These are phyloP conservation scores for Cylindrotheca closterium DNA, from an alignment of 108 stramenopile species.

Conservation along the genomic window DNA sequence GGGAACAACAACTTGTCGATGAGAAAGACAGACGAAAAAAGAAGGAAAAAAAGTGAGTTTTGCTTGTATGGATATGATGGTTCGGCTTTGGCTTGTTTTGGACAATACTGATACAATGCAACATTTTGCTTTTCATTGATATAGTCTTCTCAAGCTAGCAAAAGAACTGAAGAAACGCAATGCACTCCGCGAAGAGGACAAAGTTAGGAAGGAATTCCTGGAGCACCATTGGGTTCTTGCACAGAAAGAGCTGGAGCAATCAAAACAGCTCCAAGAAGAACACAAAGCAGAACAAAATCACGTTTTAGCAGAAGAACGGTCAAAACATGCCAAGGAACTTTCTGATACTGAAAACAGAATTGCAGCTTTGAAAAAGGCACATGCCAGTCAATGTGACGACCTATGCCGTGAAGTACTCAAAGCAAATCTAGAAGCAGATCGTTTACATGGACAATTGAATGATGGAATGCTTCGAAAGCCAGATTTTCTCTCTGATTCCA, in stretches of 20 bases:
- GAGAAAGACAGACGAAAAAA: constrained; percentile 31
- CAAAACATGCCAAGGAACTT: neutral
- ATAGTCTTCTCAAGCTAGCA: constrained; percentile 20
- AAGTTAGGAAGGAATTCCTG: constrained; percentile 21
- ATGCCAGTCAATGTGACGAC: constrained; percentile 29
- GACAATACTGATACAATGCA: no score
- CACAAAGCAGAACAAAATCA: constrained; percentile 17
- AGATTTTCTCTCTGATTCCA: neutral
- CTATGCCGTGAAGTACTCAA: constrained; percentile 22
- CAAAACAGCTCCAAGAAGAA: constrained; percentile 25
- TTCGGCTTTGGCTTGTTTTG: no score
- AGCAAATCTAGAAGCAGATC: constrained; percentile 31
- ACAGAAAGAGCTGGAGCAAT: constrained; percentile 29
- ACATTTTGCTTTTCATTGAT: no score
- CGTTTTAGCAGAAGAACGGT: constrained; percentile 8
- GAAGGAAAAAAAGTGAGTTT: constrained; percentile 21
- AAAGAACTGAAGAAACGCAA: constrained; percentile 32
- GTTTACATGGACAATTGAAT: constrained; percentile 16
- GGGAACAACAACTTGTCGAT: neutral
- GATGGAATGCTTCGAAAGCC: neutral
- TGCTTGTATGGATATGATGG: no score
- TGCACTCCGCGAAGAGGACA: constrained; percentile 1
- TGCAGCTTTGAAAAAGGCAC: constrained; percentile 19
- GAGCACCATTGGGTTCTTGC: constrained; percentile 35
- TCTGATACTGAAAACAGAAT: constrained; percentile 1